Percentiles rank a stretch among this genome's conserved stretches.
Conservation (phyloP, 1,284 basidiomycete species). For the Ceratobasidium sp. region DNA sequence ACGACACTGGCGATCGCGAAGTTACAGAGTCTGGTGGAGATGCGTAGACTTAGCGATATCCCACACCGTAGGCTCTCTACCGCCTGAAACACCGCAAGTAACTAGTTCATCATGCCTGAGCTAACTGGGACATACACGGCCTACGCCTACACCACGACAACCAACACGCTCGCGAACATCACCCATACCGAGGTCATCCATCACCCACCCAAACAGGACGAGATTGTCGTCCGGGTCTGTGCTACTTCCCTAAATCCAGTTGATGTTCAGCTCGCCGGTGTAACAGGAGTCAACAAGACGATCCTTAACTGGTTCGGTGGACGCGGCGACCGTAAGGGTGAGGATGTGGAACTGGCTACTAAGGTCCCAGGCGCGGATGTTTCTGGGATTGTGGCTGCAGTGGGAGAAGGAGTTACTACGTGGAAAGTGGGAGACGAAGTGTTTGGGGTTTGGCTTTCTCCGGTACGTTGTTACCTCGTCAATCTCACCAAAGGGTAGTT, state of each 20-base stretch:
- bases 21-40: no score
- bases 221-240: not conserved
- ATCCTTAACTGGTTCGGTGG: not conserved
- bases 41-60: no score
- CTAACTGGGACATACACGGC: constrained; percentile 3
- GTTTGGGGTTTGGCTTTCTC: not conserved
- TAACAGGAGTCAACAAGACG: not conserved
- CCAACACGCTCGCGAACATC: not conserved
- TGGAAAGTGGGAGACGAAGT: constrained; percentile 11
- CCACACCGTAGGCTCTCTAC: no score
- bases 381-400: not conserved
- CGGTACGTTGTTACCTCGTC: not conserved
- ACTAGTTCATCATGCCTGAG: not conserved
- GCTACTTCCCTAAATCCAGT: constrained; percentile 7
- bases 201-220: not conserved
- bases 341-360: not conserved
- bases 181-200: not conserved
- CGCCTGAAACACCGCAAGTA: no score
- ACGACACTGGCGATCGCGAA: no score
- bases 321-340: not conserved
- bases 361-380: constrained; percentile 12
- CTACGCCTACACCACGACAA: not conserved
- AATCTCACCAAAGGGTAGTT: not conserved
- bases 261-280: constrained; percentile 7
- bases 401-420: not conserved